A percentile compares a stretch with the other conserved stretches of the same genome.
Evolutionary conservation across 2,329 filamentous ascomycete genomes (phyloP).

Genomic region (Neobulgaria alba): DNA sequence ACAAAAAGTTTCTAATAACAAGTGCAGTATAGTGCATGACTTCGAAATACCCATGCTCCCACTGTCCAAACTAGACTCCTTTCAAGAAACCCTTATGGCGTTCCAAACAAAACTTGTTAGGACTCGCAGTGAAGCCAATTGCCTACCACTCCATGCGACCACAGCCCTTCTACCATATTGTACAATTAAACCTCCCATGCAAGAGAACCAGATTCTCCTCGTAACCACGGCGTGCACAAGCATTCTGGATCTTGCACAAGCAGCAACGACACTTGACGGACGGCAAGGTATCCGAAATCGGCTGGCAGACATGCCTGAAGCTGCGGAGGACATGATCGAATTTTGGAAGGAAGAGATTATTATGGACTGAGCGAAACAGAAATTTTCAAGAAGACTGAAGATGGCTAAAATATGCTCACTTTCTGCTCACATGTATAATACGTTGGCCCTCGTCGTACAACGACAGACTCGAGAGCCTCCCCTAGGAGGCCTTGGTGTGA

Average conservation of each 20-base stretch:
- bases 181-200: slow-evolving; percentile 19
- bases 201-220: slow-evolving; percentile 27
- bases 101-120: slow-evolving; percentile 23
- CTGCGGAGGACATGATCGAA: slow-evolving; percentile 20
- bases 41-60: slow-evolving; percentile 27
- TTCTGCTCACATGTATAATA: no score
- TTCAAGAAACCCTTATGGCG: slow-evolving; percentile 17
- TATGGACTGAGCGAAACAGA: slow-evolving; percentile 15
- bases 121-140: slow-evolving; percentile 1
- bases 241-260: slow-evolving; percentile 20
- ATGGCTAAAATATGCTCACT: no score
- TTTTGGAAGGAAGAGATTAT: slow-evolving; percentile 27
- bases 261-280: slow-evolving; percentile 20
- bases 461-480: no score
- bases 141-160: slow-evolving; percentile 8
- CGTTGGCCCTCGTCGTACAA: no score
- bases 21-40: slow-evolving; percentile 19
- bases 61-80: slow-evolving; percentile 14
- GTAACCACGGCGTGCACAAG: slow-evolving; percentile 25
- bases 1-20: slow-evolving; percentile 4
- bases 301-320: slow-evolving; percentile 15
- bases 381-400: no score
- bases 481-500: no score
- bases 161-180: slow-evolving; percentile 24
- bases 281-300: slow-evolving; percentile 17